Base-by-base conservation (phyloP, 2,329 filamentous ascomycete species). In the Ambrosiella cleistominuta region DNA sequence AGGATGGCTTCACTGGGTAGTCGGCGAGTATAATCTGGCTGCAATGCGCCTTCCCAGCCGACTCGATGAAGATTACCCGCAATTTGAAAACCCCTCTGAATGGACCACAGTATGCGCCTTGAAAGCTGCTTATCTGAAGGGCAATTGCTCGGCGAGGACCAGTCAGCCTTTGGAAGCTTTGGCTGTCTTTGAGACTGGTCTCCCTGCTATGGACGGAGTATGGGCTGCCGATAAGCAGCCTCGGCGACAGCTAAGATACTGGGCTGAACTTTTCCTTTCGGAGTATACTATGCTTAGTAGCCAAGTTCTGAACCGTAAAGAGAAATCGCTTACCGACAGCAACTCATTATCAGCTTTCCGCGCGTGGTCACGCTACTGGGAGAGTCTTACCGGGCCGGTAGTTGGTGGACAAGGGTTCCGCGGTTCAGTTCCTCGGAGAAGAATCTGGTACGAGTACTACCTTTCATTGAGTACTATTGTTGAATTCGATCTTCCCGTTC, bases 371-470 rank as follows among this genome's bases (percentile, higher is more conserved):
- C 78, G 72, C 61, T 87, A 86, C 66, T 89, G 84, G 82, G 74
- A 80, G 58, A 67, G 70, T 36, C 72, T 73, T 68, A 67, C 70
- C 0, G 67, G 72, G 2, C 70, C 73, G 1, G 69, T 75, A 3
- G 69, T 72, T 0, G 79, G 79, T 40, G 79, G 81, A 5, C 73
- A 74, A 59, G 78, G 78, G n/a, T 77, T 79, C 64, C 74, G 75
- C 61, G 78, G 79, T 17, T 73, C 78, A 8, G 75, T 83, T 15
- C 76, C 79, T 37, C 74, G 85, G 62, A 76, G 85, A 62, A 72
- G 80, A 45, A 81, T 95, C 50, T 96, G 90, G 90, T 82, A 79
- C 64, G 81, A 87, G 62, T 96, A 96, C 68, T 95, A 95, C 67
- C 72, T 80, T 50, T 80, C 85, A 1, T 72, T 96, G 15, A 94